A percentile compares a stretch with the other conserved stretches of the same genome.
These are phyloP conservation scores for Neofusicoccum umdonicola DNA, from an alignment of 2,329 filamentous ascomycete species.

Conservation along the genomic window DNA sequence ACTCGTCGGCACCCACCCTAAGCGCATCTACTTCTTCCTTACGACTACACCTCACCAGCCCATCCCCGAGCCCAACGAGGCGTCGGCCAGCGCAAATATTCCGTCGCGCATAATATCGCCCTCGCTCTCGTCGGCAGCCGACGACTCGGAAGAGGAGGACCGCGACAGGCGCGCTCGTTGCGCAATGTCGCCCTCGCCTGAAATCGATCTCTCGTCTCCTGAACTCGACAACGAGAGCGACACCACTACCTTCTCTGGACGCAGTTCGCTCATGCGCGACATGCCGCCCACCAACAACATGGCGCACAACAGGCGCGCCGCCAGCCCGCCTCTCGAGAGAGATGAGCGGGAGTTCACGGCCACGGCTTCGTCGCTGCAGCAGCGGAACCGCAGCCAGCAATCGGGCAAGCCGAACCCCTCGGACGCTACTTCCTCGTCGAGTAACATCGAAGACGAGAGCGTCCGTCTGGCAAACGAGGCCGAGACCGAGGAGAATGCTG, in stretches of 20 bases:
- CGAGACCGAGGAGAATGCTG: constrained; percentile 48
- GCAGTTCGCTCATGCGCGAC: constrained; percentile 27
- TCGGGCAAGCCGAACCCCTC: constrained; percentile 34
- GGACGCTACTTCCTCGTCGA: constrained; percentile 35
- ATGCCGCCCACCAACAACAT: constrained; percentile 39
- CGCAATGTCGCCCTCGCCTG: constrained; percentile 83
- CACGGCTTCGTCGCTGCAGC: constrained; percentile 80
- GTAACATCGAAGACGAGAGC: constrained; percentile 35
- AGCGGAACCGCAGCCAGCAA: constrained; percentile 49
- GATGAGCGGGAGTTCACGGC: constrained; percentile 97
- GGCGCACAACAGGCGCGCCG: constrained; percentile 65
- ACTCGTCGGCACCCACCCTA: constrained; percentile 85
- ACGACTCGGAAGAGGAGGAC: constrained; percentile 60
- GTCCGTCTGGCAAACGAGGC: constrained; percentile 37
- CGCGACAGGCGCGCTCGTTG: constrained; percentile 56
- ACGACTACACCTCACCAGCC: constrained; percentile 83
- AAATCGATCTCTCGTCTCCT: constrained; percentile 84
- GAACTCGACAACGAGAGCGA: constrained; percentile 76
- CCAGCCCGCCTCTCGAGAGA: constrained; percentile 84
- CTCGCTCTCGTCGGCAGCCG: constrained; percentile 74
- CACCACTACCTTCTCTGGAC: constrained; percentile 58
- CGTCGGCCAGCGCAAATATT: constrained; percentile 39
- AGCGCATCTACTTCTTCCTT: constrained; percentile 94
- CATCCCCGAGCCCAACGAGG: constrained; percentile 65
- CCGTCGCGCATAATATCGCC: constrained; percentile 72